Evolutionary conservation across 2,329 filamentous ascomycete genomes (phyloP), one percentile per base, ranked within the genome.

Genomic region (Lachnellula subtilissima): DNA sequence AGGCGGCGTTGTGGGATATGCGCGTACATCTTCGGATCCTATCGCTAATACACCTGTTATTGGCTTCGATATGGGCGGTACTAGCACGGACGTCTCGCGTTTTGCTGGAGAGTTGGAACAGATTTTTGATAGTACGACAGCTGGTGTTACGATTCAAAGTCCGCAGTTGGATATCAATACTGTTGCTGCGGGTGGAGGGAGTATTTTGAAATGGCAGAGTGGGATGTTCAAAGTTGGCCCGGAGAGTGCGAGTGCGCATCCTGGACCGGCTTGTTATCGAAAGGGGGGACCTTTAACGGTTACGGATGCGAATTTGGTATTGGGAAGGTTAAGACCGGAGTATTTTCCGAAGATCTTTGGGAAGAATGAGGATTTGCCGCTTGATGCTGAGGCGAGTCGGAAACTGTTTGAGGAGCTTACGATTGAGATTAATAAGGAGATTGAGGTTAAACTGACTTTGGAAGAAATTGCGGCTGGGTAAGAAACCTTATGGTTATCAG

Each of bases 311-410:
- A 96, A 96, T 64, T 72, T 96, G 5, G 89, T 91, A 64, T 81
- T 96, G 0, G 91, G 91, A 0, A 81, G 91, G 39, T 76, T 97
- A 5, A 74, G 96, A 1, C 91, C 92, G 0, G 89, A 94, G 57
- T 94, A 92, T 76, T 96, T 96, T 68, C 91, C 91, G 0, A 92
- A 92, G 70, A 96, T 97, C 56, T 96, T 97, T 65, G 92, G 92
- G 47, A 87, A 89, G 69, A 87, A 91, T 39, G 92, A 97, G 69
- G 79, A 96, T 53, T 82, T 93, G 68, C 85, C 85, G 0, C 74
- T 97, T 1, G 91, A 96, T 66, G 76, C 81, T 1, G 82, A 87
- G 50, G 87, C 88, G 1, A 94, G 89, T 63, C 81, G 83, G 67
- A 84, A 81, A 63, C 80, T 88, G 0, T 89, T 97, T 60, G 79